Base-by-base conservation (phyloP, 1,139 yeast species). In the Yamadazyma jaroonii region DNA sequence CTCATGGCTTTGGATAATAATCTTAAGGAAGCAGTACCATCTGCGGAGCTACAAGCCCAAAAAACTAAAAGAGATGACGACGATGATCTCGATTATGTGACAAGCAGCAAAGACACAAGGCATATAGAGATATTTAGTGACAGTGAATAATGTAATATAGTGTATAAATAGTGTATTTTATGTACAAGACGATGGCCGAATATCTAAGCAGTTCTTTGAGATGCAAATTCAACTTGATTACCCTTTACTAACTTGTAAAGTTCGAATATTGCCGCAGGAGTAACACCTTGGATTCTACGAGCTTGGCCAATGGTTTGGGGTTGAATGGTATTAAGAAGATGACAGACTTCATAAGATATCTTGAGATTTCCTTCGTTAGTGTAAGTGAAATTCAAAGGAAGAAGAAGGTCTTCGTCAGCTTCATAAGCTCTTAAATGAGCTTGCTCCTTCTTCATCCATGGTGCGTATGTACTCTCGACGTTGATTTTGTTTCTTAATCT, bases 261-360 rank as follows among this genome's bases (percentile, higher is more conserved):
- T 49, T 83, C 89, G 50, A 83, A 83, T 3, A 83, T 65, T 0
- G 90, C 84, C 2, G 89, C 87, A 0, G 97, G 96, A 0, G 97
- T 92, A 1, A 92, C 82, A 0, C 98, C 97, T 53, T 92, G 95
- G 12, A 90, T 84, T 48, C 97, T 72, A 53, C 96, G 74, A 0
- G 97, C 97, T 56, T 92, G 97, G 0, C 97, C 97, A 35, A 92
- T 78, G 0, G 97, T 92, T 39, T 77, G 78, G 0, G 98, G 98
- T 45, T 87, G 84, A 10, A 88, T 78, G 5, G 75, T 72, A 51
- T 88, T 86, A 40, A 92, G 68, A 15, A 86, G 62, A 25, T 70
- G 69, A 38, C 87, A 77, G 15, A 82, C 94, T 54, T 92, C 98
- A 29, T 77, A 72, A 0, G 96, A 86, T 13, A 92, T 57, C 41